Evolutionary conservation across 2,329 filamentous ascomycete species (phyloP), one percentile per base, ranked within the genome.

Genomic region (Colletotrichum simmondsii): DNA sequence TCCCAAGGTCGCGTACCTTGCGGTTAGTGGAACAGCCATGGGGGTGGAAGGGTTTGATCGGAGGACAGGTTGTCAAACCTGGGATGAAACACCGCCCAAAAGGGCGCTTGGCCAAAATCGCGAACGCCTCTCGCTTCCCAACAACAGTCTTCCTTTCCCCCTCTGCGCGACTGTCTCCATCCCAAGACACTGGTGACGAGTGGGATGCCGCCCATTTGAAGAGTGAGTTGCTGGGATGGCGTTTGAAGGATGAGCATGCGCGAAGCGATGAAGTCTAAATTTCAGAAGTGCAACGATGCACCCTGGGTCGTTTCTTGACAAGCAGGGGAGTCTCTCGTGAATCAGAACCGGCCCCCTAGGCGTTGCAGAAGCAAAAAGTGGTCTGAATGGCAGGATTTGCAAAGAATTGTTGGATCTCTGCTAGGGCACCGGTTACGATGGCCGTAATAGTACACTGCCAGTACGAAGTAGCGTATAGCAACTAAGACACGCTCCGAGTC

Each of bases 41-140:
- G 59, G 24, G 54, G 19, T 69, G 37, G 56, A 14, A 56, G 60
- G 37, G 66, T 57, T 65, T 70, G 71, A 65, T 72, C 60, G 56
- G 60, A 73, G 66, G 54, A 60, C 60, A 65, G 61, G 56, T 57
- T 71, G 71, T 65, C 71, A 71, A 73, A 73, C 71, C 71, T 73
- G 66, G 71, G 66, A 73, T 73, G 71, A 73, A 72, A 72, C 70
- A 60, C 54, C 28, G 59, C 65, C 58, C 64, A 52, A 35, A 42
- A 28, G 24, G 59, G 59, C 57, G 68, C 68, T 68, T 58, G 26
- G 53, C 66, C 37, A 26, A 35, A 57, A 64, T 64, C n/a, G 69
- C 65, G 65, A 72, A 69, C 65, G 30, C 58, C 30, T 53, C 53
- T 52, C 42, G 46, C 52, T 58, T 22, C 56, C 46, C 11, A n/a